Conservation (phyloP, 371 early-diverging fungal species). For the Blakeslea trispora region DNA sequence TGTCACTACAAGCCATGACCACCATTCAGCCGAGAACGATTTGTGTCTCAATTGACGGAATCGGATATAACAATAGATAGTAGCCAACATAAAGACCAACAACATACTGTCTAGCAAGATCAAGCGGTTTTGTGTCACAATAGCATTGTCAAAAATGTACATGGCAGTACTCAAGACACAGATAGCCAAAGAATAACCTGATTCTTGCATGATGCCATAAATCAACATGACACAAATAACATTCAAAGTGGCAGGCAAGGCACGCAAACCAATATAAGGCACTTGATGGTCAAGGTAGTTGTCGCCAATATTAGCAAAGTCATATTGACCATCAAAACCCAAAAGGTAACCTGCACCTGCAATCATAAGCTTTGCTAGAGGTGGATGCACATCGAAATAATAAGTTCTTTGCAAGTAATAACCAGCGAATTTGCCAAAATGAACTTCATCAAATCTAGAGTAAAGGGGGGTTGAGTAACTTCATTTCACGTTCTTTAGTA, state of each 20-base stretch:
- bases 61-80: slow-evolving; percentile 82
- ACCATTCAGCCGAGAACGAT: slow-evolving; percentile 66
- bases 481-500: slow-evolving; percentile 76
- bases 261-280: slow-evolving; percentile 86
- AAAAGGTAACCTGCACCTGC: slow-evolving; percentile 82
- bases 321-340: slow-evolving; percentile 93
- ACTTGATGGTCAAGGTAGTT: slow-evolving; percentile 86
- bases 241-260: slow-evolving; percentile 82
- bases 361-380: slow-evolving; percentile 96
- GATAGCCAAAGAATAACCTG: slow-evolving; percentile 82
- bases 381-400: slow-evolving; percentile 99
- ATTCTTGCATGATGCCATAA: slow-evolving; percentile 84
- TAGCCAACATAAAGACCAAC: slow-evolving; percentile 81
- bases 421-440: slow-evolving; percentile 99
- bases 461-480: slow-evolving; percentile 14
- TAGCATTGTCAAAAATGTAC: slow-evolving; percentile 89
- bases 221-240: slow-evolving; percentile 76
- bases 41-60: slow-evolving; percentile 80
- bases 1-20: slow-evolving; percentile 74
- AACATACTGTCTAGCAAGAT: slow-evolving; percentile 95
- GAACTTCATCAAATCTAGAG: slow-evolving; percentile 90
- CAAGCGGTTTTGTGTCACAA: slow-evolving; percentile 89
- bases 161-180: slow-evolving; percentile 75
- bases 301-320: slow-evolving; percentile 94
- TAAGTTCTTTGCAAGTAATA: slow-evolving; percentile 93